Conservation (phyloP, 1,284 basidiomycete genomes). For the Leucoagaricus sp. region DNA sequence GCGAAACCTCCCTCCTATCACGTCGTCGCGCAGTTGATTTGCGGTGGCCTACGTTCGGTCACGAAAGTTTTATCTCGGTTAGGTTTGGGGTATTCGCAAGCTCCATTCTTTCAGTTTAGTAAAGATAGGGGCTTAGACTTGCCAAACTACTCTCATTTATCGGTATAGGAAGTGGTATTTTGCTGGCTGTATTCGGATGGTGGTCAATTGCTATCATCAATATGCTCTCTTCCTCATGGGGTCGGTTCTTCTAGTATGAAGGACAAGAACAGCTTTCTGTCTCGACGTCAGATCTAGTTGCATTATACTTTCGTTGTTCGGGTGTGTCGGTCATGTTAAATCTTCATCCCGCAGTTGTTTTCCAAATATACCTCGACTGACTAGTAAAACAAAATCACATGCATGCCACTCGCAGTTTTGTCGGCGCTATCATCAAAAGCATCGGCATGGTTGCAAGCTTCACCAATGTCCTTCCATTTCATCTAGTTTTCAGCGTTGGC, state of each 20-base stretch:
- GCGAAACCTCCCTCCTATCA: constrained; percentile 12
- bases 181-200: constrained; percentile 47
- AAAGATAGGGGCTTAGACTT: constrained; percentile 2
- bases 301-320: constrained; percentile 54
- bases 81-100: constrained; percentile 59
- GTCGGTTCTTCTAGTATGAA: too few relatives aligned
- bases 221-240: constrained; percentile 21
- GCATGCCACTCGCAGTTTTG: constrained; percentile 35
- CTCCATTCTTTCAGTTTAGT: constrained; percentile 13
- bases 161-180: constrained; percentile 40
- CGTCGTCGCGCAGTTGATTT: background rate
- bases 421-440: constrained; percentile 48
- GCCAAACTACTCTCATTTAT: constrained; percentile 44
- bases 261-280: constrained; percentile 21
- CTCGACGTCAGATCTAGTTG: constrained; percentile 40
- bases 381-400: too few relatives aligned
- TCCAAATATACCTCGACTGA: too few relatives aligned
- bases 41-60: constrained; percentile 36
- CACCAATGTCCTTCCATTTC: constrained; percentile 44
- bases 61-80: constrained; percentile 59
- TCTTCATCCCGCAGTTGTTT: too few relatives aligned
- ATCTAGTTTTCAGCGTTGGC: constrained; percentile 46
- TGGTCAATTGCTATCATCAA: constrained; percentile 38
- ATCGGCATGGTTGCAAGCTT: constrained; percentile 50
- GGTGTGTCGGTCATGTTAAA: too few relatives aligned